phyloP scores from a whole-genome alignment of 2,329 filamentous ascomycete species.

The Nothopassalora personata region DNA sequence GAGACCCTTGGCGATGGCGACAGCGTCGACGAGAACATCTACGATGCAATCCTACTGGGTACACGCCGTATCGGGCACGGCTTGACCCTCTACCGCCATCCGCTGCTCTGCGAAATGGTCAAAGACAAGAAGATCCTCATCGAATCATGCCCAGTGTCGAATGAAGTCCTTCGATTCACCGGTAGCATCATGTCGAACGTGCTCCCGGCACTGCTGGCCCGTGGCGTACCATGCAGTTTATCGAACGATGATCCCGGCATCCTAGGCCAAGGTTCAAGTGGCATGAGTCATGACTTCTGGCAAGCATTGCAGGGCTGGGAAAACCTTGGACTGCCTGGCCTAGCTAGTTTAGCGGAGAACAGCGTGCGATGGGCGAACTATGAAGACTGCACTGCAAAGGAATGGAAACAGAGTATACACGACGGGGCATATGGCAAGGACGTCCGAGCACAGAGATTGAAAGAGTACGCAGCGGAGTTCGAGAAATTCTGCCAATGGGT shows the following conservation, averaged over 20 bases:
- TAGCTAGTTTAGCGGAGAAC: slow-evolving; percentile 86
- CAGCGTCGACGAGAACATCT: slow-evolving; percentile 75
- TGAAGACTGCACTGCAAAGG: slow-evolving; percentile 66
- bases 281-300: slow-evolving; percentile 92
- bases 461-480: slow-evolving; percentile 75
- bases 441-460: slow-evolving; percentile 64
- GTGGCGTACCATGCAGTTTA: slow-evolving; percentile 76
- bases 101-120: slow-evolving; percentile 79
- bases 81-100: slow-evolving; percentile 86
- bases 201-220: slow-evolving; percentile 74
- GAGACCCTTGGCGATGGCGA: slow-evolving; percentile 78
- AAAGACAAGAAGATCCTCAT: slow-evolving; percentile 83
- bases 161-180: slow-evolving; percentile 77
- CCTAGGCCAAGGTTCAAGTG: slow-evolving; percentile 73
- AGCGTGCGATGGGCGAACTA: slow-evolving; percentile 86
- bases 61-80: slow-evolving; percentile 86
- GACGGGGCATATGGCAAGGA: slow-evolving; percentile 68
- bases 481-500: slow-evolving; percentile 90
- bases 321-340: slow-evolving; percentile 78
- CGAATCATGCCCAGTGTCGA: slow-evolving; percentile 86
- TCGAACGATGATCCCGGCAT: slow-evolving; percentile 91
- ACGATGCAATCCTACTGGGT: slow-evolving; percentile 80
- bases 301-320: slow-evolving; percentile 87
- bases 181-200: slow-evolving; percentile 72
- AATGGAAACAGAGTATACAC: slow-evolving; percentile 68